These are phyloP conservation scores for Rosa multiflora DNA, from an alignment of 306 rosid species.

Conservation along the genomic window DNA sequence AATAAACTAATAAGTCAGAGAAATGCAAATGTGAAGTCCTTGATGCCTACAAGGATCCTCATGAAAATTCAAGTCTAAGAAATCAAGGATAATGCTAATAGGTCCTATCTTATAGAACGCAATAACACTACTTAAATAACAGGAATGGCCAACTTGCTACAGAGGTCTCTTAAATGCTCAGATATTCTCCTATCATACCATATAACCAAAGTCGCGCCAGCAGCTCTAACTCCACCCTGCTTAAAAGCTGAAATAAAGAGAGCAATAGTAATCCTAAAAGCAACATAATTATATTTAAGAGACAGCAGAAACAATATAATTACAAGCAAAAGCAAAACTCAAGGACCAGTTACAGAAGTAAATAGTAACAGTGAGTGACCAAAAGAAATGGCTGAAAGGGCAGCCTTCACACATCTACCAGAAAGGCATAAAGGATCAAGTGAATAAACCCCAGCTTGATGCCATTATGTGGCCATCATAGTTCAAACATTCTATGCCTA, in stretches of 20 bases:
- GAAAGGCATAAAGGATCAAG: not conserved
- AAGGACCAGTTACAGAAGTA: not conserved
- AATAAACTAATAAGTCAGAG: not conserved
- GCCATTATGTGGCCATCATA: not conserved
- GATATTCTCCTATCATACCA: constrained; percentile 92
- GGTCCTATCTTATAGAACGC: constrained; percentile 30
- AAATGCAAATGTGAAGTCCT: not conserved
- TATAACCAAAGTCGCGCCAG: constrained; percentile 78
- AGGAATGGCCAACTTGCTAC: constrained; percentile 51
- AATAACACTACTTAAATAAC: constrained; percentile 29
- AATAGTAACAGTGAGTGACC: not conserved
- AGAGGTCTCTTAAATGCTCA: constrained; percentile 67
- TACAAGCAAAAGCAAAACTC: constrained; percentile 11
- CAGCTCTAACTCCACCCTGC: constrained; percentile 93
- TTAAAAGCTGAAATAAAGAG: constrained; percentile 76
- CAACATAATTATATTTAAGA: constrained; percentile 51
- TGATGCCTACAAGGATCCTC: constrained; percentile 1
- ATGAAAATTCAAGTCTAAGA: not conserved
- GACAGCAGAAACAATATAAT: constrained; percentile 32
- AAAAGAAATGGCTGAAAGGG: not conserved
- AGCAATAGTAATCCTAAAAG: constrained; percentile 82
- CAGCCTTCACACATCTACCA: not conserved
- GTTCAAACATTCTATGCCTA: not conserved
- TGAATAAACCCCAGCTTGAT: not conserved
- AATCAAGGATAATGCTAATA: constrained; percentile 5